Base-by-base conservation (phyloP, 2,329 filamentous ascomycete genomes). In the Fusarium subglutinans region DNA sequence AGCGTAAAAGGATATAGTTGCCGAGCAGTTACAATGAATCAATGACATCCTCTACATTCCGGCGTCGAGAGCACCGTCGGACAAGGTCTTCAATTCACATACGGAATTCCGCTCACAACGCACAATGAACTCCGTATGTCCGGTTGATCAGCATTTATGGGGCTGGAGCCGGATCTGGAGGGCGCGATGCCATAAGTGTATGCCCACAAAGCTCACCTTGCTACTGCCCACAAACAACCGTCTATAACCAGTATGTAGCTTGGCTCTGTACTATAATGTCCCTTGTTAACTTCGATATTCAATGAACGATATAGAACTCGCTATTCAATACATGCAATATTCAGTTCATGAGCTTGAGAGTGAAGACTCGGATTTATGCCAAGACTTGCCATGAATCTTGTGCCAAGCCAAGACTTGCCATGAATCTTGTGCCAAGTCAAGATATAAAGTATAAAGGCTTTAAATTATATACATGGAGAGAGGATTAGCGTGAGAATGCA, bases 371-470 rank as follows among this genome's bases (percentile, higher is more conserved):
- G 33, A 15, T 20, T 20, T 47, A 47, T 47, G 26, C 24, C 2
- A 14, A 0, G 12, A 20, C 44, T 10, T 26, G 8, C 11, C 12
- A 6, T 20, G 9, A 6, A 5, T 6, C 5, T 14, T 3, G 5
- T 20, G 4, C 8, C 12, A 28, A 20, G 8, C 7, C 12, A 9
- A 20, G 24, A 26, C 44, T 10, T 26, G 8, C 11, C 12, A 6
- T 20, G 9, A 6, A 5, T 6, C 5, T 14, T 3, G 5, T 20
- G 4, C 8, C 12, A 28, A 20, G 8, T 10, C 12, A 9, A 20
- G 24, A 26, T 45, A 20, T 6, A 14, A 14, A 26, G 4, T 5
- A 20, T 5, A 6, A 45, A 26, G 3, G 8, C 24, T 20, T 26
- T 9, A 8, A 26, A 26, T 26, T 26, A 6, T 7, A 2, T 26